phyloP scores from a whole-genome alignment of 2,329 filamentous ascomycete species.

The Ophiocordyceps polyrhachis-furcata region DNA sequence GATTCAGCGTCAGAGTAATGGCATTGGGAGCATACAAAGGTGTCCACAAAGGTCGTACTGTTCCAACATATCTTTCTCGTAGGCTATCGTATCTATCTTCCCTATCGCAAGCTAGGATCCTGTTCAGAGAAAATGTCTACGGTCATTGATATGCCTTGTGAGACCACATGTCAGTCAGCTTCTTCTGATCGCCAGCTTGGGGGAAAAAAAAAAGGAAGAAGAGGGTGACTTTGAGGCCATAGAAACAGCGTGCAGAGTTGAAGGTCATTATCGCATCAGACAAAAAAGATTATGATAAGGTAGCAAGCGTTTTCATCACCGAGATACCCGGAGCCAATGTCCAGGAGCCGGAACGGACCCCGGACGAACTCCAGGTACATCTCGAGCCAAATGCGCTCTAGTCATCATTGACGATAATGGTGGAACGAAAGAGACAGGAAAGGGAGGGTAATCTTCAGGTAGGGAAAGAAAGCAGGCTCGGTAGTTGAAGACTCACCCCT shows the following conservation, averaged over 20 bases:
- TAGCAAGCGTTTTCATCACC: constrained; percentile 99
- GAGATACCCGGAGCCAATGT: constrained; percentile 45
- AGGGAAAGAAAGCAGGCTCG: not conserved
- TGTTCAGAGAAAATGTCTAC: constrained; percentile 20
- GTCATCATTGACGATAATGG: constrained; percentile 61
- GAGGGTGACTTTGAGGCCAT: not conserved
- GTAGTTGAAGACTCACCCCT: not conserved
- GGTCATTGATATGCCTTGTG: constrained; percentile 9
- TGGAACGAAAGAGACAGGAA: constrained; percentile 2
- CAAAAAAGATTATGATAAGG: constrained; percentile 52
- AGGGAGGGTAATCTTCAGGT: not conserved
- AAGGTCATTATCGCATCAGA: constrained; percentile 43
- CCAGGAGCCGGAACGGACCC: constrained; percentile 59
- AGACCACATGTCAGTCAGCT: not conserved
- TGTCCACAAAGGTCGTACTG: constrained; percentile 40
- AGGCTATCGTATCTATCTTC: constrained; percentile 75
- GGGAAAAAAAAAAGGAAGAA: not conserved
- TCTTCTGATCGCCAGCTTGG: not conserved
- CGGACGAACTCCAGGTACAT: constrained; percentile 47
- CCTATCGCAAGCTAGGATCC: constrained; percentile 86
- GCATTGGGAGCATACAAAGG: constrained; percentile 6
- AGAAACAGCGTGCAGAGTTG: not conserved
- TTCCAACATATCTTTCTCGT: constrained; percentile 62
- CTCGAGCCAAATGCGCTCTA: constrained; percentile 99
- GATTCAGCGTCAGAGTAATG: constrained; percentile 26